Conservation (phyloP, 805 yeast species). For the Candida stauntonica region DNA sequence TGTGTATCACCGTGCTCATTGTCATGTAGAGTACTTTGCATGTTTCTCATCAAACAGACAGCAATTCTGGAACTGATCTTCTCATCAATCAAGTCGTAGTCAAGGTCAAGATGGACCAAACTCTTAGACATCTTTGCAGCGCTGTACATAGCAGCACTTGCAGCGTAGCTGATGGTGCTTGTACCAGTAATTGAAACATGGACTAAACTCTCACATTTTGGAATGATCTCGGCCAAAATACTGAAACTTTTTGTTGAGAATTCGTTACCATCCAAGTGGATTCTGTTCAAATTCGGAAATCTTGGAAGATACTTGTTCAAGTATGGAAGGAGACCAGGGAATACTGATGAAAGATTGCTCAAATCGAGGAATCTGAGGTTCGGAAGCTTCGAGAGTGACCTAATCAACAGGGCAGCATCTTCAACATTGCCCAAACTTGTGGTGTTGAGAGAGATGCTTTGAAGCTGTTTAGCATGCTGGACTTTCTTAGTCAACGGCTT, state of each 20-base stretch:
- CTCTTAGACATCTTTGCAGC: constrained; percentile 63
- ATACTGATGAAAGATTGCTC: constrained; percentile 62
- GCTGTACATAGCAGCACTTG: constrained; percentile 61
- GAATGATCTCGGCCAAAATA: constrained; percentile 61
- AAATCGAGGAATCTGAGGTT: constrained; percentile 69
- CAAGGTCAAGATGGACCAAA: constrained; percentile 66
- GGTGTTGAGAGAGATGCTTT: constrained; percentile 59
- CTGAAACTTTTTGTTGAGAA: constrained; percentile 52
- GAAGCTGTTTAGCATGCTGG: constrained; percentile 25
- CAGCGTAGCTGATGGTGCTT: constrained; percentile 48
- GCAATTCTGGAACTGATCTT: constrained; percentile 69
- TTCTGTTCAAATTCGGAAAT: constrained; percentile 56
- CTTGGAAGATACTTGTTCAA: constrained; percentile 64
- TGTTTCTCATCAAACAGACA: constrained; percentile 74
- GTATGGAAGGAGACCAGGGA: constrained; percentile 56
- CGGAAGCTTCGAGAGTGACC: constrained; percentile 48
- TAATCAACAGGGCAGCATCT: constrained; percentile 45
- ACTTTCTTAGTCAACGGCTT: constrained; percentile 24
- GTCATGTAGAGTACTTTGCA: constrained; percentile 48
- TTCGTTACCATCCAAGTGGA: constrained; percentile 69
- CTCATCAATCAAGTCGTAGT: constrained; percentile 55
- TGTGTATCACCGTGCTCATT: constrained; percentile 30
- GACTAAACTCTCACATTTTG: constrained; percentile 59
- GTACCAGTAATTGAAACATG: constrained; percentile 71
- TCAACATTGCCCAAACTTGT: constrained; percentile 53